Percentiles rank a stretch among this genome's conserved stretches.
Evolutionary conservation across 176 grass and related monocot genomes (phyloP).

Genomic region (Aegilops bicornis): DNA sequence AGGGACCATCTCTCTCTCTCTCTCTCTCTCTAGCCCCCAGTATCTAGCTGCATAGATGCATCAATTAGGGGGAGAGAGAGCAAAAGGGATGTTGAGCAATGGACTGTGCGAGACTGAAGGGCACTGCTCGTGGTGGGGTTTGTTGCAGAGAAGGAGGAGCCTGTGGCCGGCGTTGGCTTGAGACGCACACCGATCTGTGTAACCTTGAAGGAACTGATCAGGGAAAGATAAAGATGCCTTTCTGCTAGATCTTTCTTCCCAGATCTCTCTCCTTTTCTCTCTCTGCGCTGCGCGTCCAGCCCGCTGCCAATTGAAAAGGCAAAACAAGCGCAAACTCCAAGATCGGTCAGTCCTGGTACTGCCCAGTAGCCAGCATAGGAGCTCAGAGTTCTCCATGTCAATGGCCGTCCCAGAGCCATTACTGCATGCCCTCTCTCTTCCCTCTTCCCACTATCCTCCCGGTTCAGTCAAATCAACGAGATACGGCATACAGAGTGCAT

Average conservation of each 20-base stretch:
- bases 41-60: background rate
- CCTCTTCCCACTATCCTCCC: background rate
- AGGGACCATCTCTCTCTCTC: slow-evolving; percentile 5
- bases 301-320: slow-evolving; percentile 32
- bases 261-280: slow-evolving; percentile 14
- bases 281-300: background rate
- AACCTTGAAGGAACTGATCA: slow-evolving; percentile 48
- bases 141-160: background rate
- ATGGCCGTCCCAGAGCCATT: slow-evolving; percentile 31
- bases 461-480: slow-evolving; percentile 55
- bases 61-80: background rate
- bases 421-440: slow-evolving; percentile 31
- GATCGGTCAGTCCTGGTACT: slow-evolving; percentile 7
- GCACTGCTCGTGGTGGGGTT: slow-evolving; percentile 60
- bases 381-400: slow-evolving; percentile 27
- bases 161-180: slow-evolving; percentile 30
- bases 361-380: background rate
- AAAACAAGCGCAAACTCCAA: slow-evolving; percentile 41
- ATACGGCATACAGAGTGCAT: slow-evolving; percentile 20
- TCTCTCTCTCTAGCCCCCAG: background rate
- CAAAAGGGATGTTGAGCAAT: slow-evolving; percentile 42
- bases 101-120: slow-evolving; percentile 13
- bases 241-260: slow-evolving; percentile 44
- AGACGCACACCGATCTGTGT: slow-evolving; percentile 45
- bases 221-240: slow-evolving; percentile 46